Percentiles rank a stretch among this genome's conserved stretches.
These are phyloP conservation scores for Coemansia sp. DNA, from an alignment of 192 early-diverging fungal genomes.

Conservation along the genomic window DNA sequence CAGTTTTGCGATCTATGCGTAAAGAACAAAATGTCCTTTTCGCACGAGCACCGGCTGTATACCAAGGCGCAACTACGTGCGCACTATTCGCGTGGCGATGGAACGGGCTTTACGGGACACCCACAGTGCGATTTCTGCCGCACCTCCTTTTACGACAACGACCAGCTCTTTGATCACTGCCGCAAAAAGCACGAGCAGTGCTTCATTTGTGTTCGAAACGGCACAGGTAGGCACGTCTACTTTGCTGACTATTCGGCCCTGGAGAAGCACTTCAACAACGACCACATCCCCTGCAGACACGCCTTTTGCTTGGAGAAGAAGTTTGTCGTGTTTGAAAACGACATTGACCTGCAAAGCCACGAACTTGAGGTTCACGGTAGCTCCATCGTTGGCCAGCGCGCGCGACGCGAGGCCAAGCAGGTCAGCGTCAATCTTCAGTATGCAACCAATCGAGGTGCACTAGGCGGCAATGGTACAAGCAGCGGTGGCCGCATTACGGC, in stretches of 20 bases:
- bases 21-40: constrained; percentile 87
- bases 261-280: constrained; percentile 78
- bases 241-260: constrained; percentile 78
- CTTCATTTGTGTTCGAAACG: constrained; percentile 75
- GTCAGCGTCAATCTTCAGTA: constrained; percentile 38
- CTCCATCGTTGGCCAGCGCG: constrained; percentile 33
- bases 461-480: constrained; percentile 1
- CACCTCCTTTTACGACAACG: constrained; percentile 79
- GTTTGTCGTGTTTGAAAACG: constrained; percentile 92
- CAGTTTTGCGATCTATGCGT: constrained; percentile 87
- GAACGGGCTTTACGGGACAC: constrained; percentile 76
- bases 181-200: constrained; percentile 92
- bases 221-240: constrained; percentile 76
- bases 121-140: constrained; percentile 90
- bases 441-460: constrained; percentile 6
- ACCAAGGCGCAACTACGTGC: constrained; percentile 69
- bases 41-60: constrained; percentile 88
- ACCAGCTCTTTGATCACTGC: constrained; percentile 96
- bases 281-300: constrained; percentile 80
- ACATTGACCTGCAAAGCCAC: constrained; percentile 90
- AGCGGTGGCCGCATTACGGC: neutral
- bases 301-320: constrained; percentile 85
- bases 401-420: constrained; percentile 40
- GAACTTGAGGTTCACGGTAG: constrained; percentile 59
- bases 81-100: constrained; percentile 76